phyloP scores from a whole-genome alignment of 2,329 filamentous ascomycete genomes.

The Scortechinia acanthostroma region DNA sequence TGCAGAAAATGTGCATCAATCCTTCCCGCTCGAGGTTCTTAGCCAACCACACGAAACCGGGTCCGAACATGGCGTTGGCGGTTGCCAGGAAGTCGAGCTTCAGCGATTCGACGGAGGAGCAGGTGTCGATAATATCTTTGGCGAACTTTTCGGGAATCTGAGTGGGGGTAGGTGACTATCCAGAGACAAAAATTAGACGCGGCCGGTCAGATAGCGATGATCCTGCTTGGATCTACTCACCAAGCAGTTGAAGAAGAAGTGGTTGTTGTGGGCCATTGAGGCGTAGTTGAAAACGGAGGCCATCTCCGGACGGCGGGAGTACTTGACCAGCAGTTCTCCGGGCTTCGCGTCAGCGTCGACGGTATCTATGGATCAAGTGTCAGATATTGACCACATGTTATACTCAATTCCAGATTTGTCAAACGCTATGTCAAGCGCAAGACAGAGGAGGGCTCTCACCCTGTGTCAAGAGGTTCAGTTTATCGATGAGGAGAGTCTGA shows the following conservation, averaged over 20 bases:
- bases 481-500: slow-evolving; percentile 44
- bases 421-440: no score
- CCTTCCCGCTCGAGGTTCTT: slow-evolving; percentile 24
- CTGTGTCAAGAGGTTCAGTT: slow-evolving; percentile 46
- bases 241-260: slow-evolving; percentile 37
- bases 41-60: slow-evolving; percentile 60
- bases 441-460: no score
- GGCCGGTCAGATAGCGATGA: slow-evolving; percentile 5
- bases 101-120: slow-evolving; percentile 49
- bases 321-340: slow-evolving; percentile 44
- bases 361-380: slow-evolving; percentile 12
- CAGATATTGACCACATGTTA: no score
- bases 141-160: slow-evolving; percentile 30
- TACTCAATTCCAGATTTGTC: no score
- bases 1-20: slow-evolving; percentile 39
- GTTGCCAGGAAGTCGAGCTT: slow-evolving; percentile 52
- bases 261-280: slow-evolving; percentile 59
- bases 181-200: not conserved
- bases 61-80: slow-evolving; percentile 61
- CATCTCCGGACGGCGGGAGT: slow-evolving; percentile 47
- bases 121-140: slow-evolving; percentile 39
- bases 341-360: slow-evolving; percentile 34
- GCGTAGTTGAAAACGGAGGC: slow-evolving; percentile 62
- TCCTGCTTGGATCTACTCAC: no score
- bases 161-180: slow-evolving; percentile 20